phyloP scores from a whole-genome alignment of 352 stramenopile genomes.

The Phytophthora citrophthora region DNA sequence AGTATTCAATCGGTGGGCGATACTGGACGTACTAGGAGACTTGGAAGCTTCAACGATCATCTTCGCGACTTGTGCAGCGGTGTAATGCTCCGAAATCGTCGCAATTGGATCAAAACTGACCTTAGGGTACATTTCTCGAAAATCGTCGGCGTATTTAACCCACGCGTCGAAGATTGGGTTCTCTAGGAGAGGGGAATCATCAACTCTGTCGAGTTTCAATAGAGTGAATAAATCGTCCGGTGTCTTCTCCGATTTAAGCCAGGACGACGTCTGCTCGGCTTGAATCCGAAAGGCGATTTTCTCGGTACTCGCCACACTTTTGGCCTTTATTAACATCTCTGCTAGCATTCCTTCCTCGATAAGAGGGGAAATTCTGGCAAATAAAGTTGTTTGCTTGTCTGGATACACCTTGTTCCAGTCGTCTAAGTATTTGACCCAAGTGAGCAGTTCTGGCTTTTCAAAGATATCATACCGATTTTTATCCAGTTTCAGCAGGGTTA shows the following conservation, averaged over 20 bases:
- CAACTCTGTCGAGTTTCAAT: neutral
- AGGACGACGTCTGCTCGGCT: conserved; percentile 8
- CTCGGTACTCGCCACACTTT: conserved; percentile 6
- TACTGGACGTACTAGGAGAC: neutral
- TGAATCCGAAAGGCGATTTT: conserved; percentile 9
- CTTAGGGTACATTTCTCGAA: conserved; percentile 10
- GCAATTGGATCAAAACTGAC: neutral
- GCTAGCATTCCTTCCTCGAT: neutral
- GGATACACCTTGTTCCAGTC: conserved; percentile 14
- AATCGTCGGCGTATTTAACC: conserved; percentile 14
- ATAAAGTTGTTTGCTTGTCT: conserved; percentile 1
- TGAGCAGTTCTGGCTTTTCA: conserved; percentile 6
- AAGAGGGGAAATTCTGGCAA: neutral
- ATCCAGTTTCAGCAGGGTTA: conserved; percentile 14
- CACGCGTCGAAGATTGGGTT: conserved; percentile 10
- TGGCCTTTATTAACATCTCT: conserved; percentile 9
- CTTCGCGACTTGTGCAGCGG: neutral
- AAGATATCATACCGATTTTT: conserved; percentile 4
- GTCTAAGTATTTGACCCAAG: conserved; percentile 17
- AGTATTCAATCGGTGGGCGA: neutral
- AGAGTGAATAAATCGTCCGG: conserved; percentile 3
- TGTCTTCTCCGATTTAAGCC: neutral
- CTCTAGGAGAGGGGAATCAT: neutral
- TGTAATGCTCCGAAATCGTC: conserved; percentile 2
- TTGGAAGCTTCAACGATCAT: conserved; percentile 14